Percentiles rank a stretch among this genome's conserved stretches.
These are phyloP conservation scores for Conticribra guillardii DNA, from an alignment of 108 stramenopile species.

Conservation along the genomic window DNA sequence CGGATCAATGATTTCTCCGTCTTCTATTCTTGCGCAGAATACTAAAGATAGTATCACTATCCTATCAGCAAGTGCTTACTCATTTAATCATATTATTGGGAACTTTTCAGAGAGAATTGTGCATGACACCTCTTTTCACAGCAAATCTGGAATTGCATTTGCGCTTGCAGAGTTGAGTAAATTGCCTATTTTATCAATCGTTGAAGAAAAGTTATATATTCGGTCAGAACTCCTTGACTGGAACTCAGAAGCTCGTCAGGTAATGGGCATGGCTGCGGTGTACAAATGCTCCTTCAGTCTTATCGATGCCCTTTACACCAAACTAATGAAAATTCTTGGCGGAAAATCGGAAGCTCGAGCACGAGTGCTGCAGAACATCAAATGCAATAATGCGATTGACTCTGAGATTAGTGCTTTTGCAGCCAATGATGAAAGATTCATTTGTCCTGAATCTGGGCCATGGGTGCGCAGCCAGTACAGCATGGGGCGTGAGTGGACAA, in stretches of 20 bases:
- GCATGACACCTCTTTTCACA: constrained; percentile 21
- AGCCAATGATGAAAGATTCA: constrained; percentile 32
- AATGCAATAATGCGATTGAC: constrained; percentile 47
- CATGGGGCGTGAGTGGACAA: constrained; percentile 27
- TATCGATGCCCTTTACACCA: constrained; percentile 40
- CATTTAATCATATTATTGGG: constrained; percentile 45
- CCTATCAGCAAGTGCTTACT: constrained; percentile 41
- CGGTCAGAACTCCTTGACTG: constrained; percentile 66
- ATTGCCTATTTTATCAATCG: constrained; percentile 58
- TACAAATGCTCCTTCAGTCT: constrained; percentile 26
- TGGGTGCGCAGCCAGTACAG: constrained; percentile 51
- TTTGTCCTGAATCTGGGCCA: constrained; percentile 35
- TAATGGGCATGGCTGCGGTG: constrained; percentile 7
- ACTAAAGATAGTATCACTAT: constrained; percentile 45
- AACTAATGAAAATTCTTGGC: constrained; percentile 28
- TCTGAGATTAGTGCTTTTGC: constrained; percentile 60
- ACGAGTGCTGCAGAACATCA: constrained; percentile 31
- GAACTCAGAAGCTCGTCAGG: constrained; percentile 34
- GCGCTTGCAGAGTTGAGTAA: constrained; percentile 45
- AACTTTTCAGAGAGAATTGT: constrained; percentile 9
- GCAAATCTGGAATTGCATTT: constrained; percentile 34
- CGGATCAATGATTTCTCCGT: constrained; percentile 23
- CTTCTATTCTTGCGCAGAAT: constrained; percentile 28
- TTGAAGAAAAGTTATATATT: constrained; percentile 69
- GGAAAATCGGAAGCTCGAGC: constrained; percentile 47